Base-by-base conservation (phyloP, 2,329 filamentous ascomycete genomes). In the Herpotrichia juniperi region DNA sequence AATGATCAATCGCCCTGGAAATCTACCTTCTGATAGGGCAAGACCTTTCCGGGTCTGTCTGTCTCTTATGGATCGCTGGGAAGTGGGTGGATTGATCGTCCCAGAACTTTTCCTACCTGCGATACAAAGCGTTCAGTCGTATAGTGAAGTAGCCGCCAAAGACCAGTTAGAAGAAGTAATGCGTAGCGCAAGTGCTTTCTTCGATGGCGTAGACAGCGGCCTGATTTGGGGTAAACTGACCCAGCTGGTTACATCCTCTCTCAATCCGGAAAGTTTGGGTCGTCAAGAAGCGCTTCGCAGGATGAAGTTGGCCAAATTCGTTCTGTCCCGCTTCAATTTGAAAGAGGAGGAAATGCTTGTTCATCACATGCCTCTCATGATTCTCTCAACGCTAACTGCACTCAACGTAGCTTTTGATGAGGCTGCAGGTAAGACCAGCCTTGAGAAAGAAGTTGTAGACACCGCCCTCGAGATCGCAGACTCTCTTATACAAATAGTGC, bases 1-100 rank as follows among this genome's bases (percentile, higher is more conserved):
- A 42, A 89, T 96, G 86, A 88, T 97, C 54, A 81, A 83, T 42
- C 76, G 80, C 16, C 75, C 79, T 35, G 78, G 78, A 37, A 71
- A 65, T 4, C 79, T 79, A 48, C 83, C 89, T 1, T 73, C 82
- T 0, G 91, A 96, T 65, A 83, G 87, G 69, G 91, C 92, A 17
- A 87, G 87, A 32, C 93, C 94, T 0, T 97, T 96, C 68, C 87
- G 93, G 50, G 91, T 97, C 57, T 96, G 92, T 65, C 82, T 97
- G 2, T 97, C 96, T 14, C 79, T 99, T 46, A 97, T 99, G 94
- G 94, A 99, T 74, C 87, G 93, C 52, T 97, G 92, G 93, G 94
- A 99, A 71, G 93, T 99, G 59, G 94, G 94, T 25, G 91, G 91
- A 1, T 81, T 93, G 16, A 87, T 99, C 42, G 88, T 97, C 1